Evolutionary conservation across 148 eudicot species (phyloP).

Genomic region (Polygonum aviculare): DNA sequence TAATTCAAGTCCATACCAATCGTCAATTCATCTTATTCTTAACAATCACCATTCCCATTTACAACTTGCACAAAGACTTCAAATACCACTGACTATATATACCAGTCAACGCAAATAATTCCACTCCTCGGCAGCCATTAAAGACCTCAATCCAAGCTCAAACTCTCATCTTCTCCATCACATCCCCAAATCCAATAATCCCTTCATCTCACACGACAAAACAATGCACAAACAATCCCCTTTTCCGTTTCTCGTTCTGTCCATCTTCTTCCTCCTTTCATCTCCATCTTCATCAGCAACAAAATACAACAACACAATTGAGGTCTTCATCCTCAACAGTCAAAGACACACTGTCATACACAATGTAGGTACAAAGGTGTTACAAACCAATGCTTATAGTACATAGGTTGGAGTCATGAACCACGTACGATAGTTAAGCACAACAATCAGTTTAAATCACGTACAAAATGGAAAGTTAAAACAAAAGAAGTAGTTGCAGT

Average conservation of each 20-base stretch:
- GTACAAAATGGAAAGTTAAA: neutral
- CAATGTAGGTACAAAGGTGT: too few relatives aligned
- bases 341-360: too few relatives aligned
- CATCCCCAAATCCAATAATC: neutral
- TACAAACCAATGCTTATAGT: too few relatives aligned
- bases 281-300: constrained; percentile 15
- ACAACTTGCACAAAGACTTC: neutral
- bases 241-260: constrained; percentile 8
- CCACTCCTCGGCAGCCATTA: neutral
- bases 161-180: too few relatives aligned
- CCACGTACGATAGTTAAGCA: too few relatives aligned
- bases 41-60: neutral
- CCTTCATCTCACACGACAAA: neutral
- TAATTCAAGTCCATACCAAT: neutral
- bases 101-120: neutral
- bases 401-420: too few relatives aligned
- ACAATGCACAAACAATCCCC: neutral
- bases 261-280: constrained; percentile 1
- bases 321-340: too few relatives aligned
- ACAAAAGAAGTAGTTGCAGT: neutral
- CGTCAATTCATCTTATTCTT: neutral
- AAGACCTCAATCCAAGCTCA: neutral
- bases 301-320: too few relatives aligned
- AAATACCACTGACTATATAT: neutral
- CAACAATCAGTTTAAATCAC: neutral